Evolutionary conservation across 2,329 filamentous ascomycete genomes (phyloP), one percentile per base, ranked within the genome.

Genomic region (Botrytis elliptica): DNA sequence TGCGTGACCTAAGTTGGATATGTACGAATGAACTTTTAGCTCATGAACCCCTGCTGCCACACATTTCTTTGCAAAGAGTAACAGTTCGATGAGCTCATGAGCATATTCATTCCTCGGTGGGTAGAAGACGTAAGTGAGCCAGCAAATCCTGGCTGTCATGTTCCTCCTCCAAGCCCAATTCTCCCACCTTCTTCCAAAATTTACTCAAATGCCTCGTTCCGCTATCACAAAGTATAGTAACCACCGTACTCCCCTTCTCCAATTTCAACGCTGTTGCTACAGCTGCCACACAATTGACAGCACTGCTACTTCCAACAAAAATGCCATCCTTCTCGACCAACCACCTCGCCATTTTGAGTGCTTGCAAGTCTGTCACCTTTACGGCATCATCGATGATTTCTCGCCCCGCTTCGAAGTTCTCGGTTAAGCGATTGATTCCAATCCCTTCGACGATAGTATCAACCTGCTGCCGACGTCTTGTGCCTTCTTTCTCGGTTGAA

Each of bases 391-490:
- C 94, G 71, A 99, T 89, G 72, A 98, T 83, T 79, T 95, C 91
- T 77, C 93, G 87, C 0, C 95, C 96, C 42, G 91, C 91, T 81
- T 97, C 93, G 77, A 99, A 96, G 82, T 98, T 99, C 71, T 90
- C 88, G 1, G 96, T 99, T n/a, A 97, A 87, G 3, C 96, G 91
- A 81, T 97, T 99, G 82, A 98, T 93, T 1, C 96, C 96, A 76
- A 99, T 93, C 1, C 96, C 96, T 83, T 99, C 97, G 42, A 99
- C 94, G 76, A 99, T 93, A 7, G 92, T 95, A 84, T 99, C 97
- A 70, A 99, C 94, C 83, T 99, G 97, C 79, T 93, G 91, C 74
- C 96, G 87, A 67, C 97, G 88, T 22, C 96, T 87, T 20, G 95
- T 98, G 6, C 96, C 96, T 85, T 99, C 96, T 76, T 88, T 89